Conservation (phyloP, 768 basidiomycete genomes). For the Mycena albidolilacea region DNA sequence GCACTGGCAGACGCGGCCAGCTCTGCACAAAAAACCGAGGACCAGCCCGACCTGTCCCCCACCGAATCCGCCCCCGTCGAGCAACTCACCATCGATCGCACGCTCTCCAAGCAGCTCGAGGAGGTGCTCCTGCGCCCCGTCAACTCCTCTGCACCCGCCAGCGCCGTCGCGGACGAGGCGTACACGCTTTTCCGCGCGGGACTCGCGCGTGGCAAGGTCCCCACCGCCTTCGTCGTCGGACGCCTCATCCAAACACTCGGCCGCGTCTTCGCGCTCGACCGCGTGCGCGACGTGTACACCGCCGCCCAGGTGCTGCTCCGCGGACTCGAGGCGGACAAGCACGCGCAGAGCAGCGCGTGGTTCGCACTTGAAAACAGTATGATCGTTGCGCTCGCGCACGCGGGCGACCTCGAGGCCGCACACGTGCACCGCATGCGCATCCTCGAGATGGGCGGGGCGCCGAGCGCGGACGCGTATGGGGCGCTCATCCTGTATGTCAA, state of each 20-base stretch:
- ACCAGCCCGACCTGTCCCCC: too few relatives aligned
- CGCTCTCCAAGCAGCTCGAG: constrained; percentile 50
- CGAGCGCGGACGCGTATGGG: constrained; percentile 93
- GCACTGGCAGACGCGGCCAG: constrained; percentile 40
- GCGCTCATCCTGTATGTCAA: constrained; percentile 89
- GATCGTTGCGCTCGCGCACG: constrained; percentile 88
- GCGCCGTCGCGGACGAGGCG: constrained; percentile 47
- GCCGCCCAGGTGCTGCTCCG: constrained; percentile 75
- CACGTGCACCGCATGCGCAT: constrained; percentile 87
- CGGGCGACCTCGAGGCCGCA: constrained; percentile 84
- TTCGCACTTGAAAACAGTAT: constrained; percentile 88
- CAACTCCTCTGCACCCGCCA: constrained; percentile 30
- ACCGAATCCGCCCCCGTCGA: neutral
- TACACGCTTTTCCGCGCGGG: constrained; percentile 66
- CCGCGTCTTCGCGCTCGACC: constrained; percentile 70
- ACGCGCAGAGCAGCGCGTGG: constrained; percentile 75
- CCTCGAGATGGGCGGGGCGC: constrained; percentile 81
- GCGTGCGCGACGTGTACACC: constrained; percentile 77
- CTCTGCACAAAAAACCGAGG: neutral
- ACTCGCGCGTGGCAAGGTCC: constrained; percentile 61
- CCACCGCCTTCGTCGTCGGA: constrained; percentile 67
- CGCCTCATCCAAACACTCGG: constrained; percentile 80
- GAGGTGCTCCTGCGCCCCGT: constrained; percentile 49
- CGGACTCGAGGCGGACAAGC: constrained; percentile 58
- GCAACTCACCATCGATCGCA: constrained; percentile 44